Conservation (phyloP, 805 yeast species). For the Lipomyces sp. region DNA sequence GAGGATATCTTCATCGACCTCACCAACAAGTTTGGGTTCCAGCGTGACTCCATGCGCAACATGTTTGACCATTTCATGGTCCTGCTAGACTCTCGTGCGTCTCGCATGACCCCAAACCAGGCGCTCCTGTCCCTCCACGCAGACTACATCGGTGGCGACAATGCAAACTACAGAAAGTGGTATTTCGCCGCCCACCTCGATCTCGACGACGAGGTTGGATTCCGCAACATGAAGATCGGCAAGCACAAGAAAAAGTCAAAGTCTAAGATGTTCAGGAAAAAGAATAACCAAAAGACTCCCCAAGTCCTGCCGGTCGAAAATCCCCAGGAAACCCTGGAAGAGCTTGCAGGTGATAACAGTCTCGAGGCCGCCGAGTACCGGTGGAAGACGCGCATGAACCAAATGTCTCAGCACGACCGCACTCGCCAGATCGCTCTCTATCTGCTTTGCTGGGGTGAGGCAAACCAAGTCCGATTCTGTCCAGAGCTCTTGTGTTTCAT, state of each 20-base stretch:
- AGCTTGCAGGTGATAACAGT: conserved; percentile 68
- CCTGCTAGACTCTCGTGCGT: conserved; percentile 83
- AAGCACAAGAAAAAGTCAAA: conserved; percentile 56
- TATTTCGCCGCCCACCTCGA: conserved; percentile 84
- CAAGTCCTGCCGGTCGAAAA: conserved; percentile 57
- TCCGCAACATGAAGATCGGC: conserved; percentile 61
- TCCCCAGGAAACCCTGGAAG: conserved; percentile 63
- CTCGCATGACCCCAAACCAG: conserved; percentile 70
- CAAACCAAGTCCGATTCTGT: conserved; percentile 87
- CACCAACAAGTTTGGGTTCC: conserved; percentile 79
- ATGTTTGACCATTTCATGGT: conserved; percentile 81
- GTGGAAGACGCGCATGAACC: conserved; percentile 72
- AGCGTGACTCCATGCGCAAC: conserved; percentile 73
- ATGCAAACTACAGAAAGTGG: conserved; percentile 90
- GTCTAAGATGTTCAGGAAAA: conserved; percentile 43
- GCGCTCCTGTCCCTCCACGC: conserved; percentile 82
- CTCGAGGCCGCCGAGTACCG: conserved; percentile 79
- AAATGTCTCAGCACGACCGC: conserved; percentile 59
- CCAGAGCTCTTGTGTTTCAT: conserved; percentile 89
- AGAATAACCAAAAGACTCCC: conserved; percentile 48
- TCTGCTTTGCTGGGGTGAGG: conserved; percentile 75
- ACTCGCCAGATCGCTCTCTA: conserved; percentile 68
- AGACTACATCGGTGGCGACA: conserved; percentile 90
- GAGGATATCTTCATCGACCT: conserved; percentile 62
- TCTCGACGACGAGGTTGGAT: conserved; percentile 70